Base-by-base conservation (phyloP, 768 basidiomycete genomes). In the Tephrocybe sp. region DNA sequence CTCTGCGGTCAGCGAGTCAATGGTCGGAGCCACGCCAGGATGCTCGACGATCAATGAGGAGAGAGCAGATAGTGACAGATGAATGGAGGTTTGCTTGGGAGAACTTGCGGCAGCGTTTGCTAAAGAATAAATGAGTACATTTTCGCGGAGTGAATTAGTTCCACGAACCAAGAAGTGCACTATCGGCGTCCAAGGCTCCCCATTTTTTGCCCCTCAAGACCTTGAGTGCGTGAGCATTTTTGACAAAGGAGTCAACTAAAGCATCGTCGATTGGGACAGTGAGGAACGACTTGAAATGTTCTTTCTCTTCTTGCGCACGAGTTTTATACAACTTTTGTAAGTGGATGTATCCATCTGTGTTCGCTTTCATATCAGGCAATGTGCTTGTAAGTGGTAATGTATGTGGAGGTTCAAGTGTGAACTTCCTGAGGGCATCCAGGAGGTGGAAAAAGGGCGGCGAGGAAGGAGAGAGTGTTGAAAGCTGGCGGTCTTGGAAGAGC, bases 341-440 rank as follows among this genome's bases (percentile, higher is more conserved):
- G 15, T 82, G 77, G 42, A 97, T 85, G 64, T 98, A 98, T 48
- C 79, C 78, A 18, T 73, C 64, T 4, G 97, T 97, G 62, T 87
- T 88, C 15, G 94, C 85, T 64, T 95, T 95, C 92, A 99, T 98
- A 70, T 99, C 96, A 0, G 96, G 96, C 9, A 98, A 77, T 0
- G 90, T 81, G 40, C 89, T 81, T 3, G 86, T 86, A n/a, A 97
- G 73, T 0, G 96, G 97, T 3, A 97, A 79, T 0, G 83, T 80
- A 45, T 85, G 71, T 4, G 76, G 73, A 41, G 78, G 69, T 44
- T 80, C 71, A 26, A 78, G 76, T 18, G 76, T 73, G 65, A 90
- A 98, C 48, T 74, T 66, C 32, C 80, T 73, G 34, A 98, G 79
- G 0, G 95, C 85, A 20, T 79, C 73, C 10, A 95, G 76, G 23